A percentile compares a stretch with the other conserved stretches of the same genome.
phyloP scores from a whole-genome alignment of 805 yeast genomes.

The Candida patagonica region DNA sequence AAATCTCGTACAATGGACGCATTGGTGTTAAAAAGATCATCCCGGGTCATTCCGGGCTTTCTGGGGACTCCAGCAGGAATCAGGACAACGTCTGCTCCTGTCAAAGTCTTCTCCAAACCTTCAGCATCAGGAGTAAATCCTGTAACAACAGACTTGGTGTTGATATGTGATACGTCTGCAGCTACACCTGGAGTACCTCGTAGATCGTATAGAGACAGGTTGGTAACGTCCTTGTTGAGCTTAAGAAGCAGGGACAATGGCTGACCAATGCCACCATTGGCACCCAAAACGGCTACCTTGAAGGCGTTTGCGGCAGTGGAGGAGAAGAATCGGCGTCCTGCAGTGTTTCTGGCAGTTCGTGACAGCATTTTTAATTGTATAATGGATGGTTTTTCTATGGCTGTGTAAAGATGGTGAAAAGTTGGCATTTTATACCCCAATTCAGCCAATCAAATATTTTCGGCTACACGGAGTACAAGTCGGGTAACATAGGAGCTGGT shows the following conservation, averaged over 20 bases:
- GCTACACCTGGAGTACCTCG: constrained; percentile 96
- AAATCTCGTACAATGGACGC: constrained; percentile 92
- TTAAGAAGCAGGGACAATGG: constrained; percentile 77
- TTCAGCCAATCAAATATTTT: no score
- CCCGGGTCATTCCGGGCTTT: constrained; percentile 99
- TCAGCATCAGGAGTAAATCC: constrained; percentile 80
- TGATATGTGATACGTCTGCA: constrained; percentile 88
- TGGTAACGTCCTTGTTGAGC: constrained; percentile 80
- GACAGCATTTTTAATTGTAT: background rate
- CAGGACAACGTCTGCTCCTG: constrained; percentile 66
- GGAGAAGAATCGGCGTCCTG: constrained; percentile 3
- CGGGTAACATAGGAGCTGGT: no score
- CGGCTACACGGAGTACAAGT: no score
- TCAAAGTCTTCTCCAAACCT: constrained; percentile 56
- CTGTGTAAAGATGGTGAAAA: background rate
- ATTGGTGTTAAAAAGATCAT: constrained; percentile 90
- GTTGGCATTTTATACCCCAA: no score
- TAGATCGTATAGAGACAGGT: constrained; percentile 78
- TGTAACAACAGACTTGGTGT: constrained; percentile 79
- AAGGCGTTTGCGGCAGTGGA: constrained; percentile 9
- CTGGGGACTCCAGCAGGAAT: constrained; percentile 98
- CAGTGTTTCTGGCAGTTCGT: background rate
- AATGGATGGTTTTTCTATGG: background rate
- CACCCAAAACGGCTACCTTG: constrained; percentile 84
- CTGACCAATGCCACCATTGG: constrained; percentile 97